Evolutionary conservation across 169 alveolate genomes (phyloP).

Genomic region (Plasmodium knowlesi): DNA sequence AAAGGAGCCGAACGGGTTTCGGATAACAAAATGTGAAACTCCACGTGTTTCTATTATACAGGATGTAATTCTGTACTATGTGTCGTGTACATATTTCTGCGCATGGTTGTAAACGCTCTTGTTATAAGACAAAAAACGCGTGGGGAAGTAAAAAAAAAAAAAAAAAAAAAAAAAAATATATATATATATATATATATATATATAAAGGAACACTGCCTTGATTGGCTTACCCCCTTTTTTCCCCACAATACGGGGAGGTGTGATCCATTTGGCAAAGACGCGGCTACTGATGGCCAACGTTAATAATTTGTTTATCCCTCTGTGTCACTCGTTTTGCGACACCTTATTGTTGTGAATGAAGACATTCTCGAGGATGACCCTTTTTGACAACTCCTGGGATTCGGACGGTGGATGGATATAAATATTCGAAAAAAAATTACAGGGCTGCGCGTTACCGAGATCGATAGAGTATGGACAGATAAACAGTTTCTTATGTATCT

Average conservation of each 20-base stretch:
- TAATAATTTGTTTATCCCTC: background rate
- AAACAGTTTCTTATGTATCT: conserved; percentile 65
- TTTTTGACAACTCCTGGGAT: conserved; percentile 42
- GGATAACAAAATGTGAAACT: background rate
- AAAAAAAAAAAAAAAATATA: no score
- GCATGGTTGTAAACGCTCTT: background rate
- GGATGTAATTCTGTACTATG: background rate
- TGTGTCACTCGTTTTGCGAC: background rate
- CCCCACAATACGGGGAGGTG: background rate
- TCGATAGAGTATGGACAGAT: conserved; percentile 74
- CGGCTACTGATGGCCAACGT: background rate
- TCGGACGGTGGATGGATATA: conserved; percentile 62
- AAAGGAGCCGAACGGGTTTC: background rate
- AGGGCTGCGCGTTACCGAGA: conserved; percentile 58
- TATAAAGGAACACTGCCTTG: background rate
- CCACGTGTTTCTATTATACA: background rate
- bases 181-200: no score
- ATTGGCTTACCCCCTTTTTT: background rate
- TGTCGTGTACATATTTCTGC: background rate
- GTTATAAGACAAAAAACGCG: background rate
- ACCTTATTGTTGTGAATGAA: conserved; percentile 23
- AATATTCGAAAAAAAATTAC: conserved; percentile 60
- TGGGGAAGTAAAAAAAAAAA: background rate
- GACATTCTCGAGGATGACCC: conserved; percentile 72
- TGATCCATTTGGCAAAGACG: background rate